Evolutionary conservation across 2,329 filamentous ascomycete species (phyloP).

Genomic region (Colletotrichum sp.): DNA sequence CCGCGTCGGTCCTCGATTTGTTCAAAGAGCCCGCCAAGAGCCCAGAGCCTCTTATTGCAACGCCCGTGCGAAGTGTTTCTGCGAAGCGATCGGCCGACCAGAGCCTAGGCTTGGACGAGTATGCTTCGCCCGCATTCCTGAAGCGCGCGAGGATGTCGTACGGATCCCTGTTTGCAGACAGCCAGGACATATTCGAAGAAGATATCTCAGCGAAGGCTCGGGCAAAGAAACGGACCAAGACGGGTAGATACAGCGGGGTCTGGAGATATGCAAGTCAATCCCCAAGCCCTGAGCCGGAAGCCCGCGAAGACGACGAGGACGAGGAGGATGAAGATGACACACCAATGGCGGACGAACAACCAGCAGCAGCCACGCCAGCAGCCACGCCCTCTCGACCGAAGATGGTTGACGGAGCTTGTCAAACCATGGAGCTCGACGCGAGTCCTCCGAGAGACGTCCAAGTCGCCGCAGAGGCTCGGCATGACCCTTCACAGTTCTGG

Average conservation of each 20-base stretch:
- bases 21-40: conserved; percentile 23
- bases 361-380: conserved; percentile 10
- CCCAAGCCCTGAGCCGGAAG: conserved; percentile 68
- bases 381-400: conserved; percentile 22
- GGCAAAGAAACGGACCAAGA: conserved; percentile 73
- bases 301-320: conserved; percentile 28
- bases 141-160: conserved; percentile 75
- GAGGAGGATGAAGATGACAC: conserved; percentile 22
- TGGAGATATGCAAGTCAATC: conserved; percentile 80
- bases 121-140: conserved; percentile 80
- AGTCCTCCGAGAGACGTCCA: conserved; percentile 21
- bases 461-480: conserved; percentile 16
- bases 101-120: conserved; percentile 56
- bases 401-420: conserved; percentile 35
- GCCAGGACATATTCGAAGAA: conserved; percentile 74
- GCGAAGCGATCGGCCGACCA: conserved; percentile 38
- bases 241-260: conserved; percentile 67
- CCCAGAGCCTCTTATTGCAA: conserved; percentile 7
- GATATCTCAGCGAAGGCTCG: conserved; percentile 64
- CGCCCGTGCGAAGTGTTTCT: not conserved
- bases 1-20: conserved; percentile 19
- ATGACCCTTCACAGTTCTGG: not conserved
- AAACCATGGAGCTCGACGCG: conserved; percentile 31
- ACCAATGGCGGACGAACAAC: conserved; percentile 1
- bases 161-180: conserved; percentile 67